phyloP scores from a whole-genome alignment of 1,139 yeast species.

The Candida sp. region DNA sequence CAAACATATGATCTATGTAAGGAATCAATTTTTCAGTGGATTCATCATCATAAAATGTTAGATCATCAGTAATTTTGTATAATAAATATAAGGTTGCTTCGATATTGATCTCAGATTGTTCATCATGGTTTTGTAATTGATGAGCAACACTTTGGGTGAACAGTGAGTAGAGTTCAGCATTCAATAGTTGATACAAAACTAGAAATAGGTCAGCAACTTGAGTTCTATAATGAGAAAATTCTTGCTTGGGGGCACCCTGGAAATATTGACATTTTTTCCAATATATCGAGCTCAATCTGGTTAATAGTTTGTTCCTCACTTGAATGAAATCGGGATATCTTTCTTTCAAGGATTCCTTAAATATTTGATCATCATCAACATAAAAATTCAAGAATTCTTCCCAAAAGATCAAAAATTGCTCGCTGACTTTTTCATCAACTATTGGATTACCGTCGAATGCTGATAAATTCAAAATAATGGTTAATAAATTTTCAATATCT shows the following conservation, averaged over 20 bases:
- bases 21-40: conserved; percentile 21
- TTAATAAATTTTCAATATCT: conserved; percentile 36
- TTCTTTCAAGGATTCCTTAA: conserved; percentile 11
- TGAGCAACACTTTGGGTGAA: conserved; percentile 41
- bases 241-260: conserved; percentile 18
- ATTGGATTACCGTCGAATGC: conserved; percentile 60
- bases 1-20: conserved; percentile 22
- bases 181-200: conserved; percentile 61
- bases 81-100: conserved; percentile 72
- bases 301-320: conserved; percentile 36
- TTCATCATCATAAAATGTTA: conserved; percentile 42
- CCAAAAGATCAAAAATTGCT: conserved; percentile 78
- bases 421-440: conserved; percentile 65
- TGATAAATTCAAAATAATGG: conserved; percentile 55
- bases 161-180: conserved; percentile 49
- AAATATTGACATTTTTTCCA: conserved; percentile 56
- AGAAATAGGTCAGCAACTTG: conserved; percentile 79
- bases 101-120: conserved; percentile 28
- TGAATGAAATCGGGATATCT: conserved; percentile 14
- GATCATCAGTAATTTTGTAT: conserved; percentile 49
- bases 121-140: conserved; percentile 9
- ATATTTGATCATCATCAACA: conserved; percentile 42
- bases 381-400: conserved; percentile 64
- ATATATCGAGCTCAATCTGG: conserved; percentile 49
- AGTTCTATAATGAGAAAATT: conserved; percentile 63